Conservation (phyloP, 768 basidiomycete species). For the Psilocybe subaeruginosa region DNA sequence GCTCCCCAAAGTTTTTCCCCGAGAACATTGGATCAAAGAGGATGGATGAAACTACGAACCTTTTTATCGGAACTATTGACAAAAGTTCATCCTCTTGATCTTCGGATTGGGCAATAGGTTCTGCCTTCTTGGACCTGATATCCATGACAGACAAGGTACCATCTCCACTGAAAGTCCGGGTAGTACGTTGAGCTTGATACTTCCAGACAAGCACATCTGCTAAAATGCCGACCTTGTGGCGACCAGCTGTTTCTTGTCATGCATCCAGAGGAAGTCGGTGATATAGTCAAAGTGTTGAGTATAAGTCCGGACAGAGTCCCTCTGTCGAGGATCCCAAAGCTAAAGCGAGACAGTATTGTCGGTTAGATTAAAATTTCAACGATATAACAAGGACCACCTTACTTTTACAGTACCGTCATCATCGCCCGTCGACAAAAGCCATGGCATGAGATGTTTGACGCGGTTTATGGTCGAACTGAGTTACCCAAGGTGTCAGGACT, state of each 20-base stretch:
- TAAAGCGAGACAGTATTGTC: conserved; percentile 31
- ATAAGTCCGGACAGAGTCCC: conserved; percentile 66
- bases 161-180: conserved; percentile 67
- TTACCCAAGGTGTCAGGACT: conserved; percentile 35
- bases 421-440: conserved; percentile 84
- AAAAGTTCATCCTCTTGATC: conserved; percentile 96
- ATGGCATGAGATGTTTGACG: conserved; percentile 68
- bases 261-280: conserved; percentile 87
- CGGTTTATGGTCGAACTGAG: conserved; percentile 85
- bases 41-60: conserved; percentile 43
- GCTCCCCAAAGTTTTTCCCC: not conserved
- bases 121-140: conserved; percentile 77
- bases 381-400: conserved; percentile 14
- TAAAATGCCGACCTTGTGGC: conserved; percentile 72
- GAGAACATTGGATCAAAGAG: not conserved
- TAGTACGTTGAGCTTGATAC: conserved; percentile 3
- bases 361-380: conserved; percentile 2
- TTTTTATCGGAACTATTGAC: conserved; percentile 83
- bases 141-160: conserved; percentile 94
- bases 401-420: conserved; percentile 96
- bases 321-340: conserved; percentile 89
- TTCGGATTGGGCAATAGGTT: conserved; percentile 85
- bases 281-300: conserved; percentile 95
- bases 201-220: not conserved
- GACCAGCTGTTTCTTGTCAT: conserved; percentile 82